Base-by-base conservation (phyloP, 306 rosid species). In the Dalbergia oliveri region DNA sequence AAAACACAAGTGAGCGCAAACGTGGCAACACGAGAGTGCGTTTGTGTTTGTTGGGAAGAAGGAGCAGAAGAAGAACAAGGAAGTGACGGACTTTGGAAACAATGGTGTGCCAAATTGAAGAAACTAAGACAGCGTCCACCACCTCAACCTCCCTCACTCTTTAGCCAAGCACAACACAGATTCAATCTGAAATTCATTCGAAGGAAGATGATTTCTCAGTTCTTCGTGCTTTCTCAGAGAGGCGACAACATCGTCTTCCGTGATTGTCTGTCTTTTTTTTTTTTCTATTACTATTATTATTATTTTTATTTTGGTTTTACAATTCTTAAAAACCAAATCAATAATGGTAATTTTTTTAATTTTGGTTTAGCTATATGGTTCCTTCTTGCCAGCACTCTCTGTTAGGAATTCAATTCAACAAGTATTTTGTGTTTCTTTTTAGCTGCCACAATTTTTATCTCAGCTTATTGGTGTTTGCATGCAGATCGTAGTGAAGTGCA, bases 201-300 rank as follows among this genome's bases (percentile, higher is more conserved):
- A 65, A 65, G 26, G 31, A 64, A 54, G 66, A 77, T 95, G 98
- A 95, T 95, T 39, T 95, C 97, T 18, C 99, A 93, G 91, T 93
- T 93, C 79, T 94, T 94, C 82, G 97, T 95, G 67, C 97, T 95
- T 14, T 95, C 98, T 2, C 99, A 87, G 87, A 88, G 97, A 86
- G 98, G 98, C 82, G 98, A 95, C 34, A 90, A 86, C 84, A 88
- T 95, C 89, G 97, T 95, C 85, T 93, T 91, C 84, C 98, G 97
- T 13, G 97, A 90, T 76, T 93, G 99, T 94, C 4, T 86, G 90
- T 67, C 58, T 53, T 7, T 53, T 5, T 18, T 53, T 3, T 18
- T 53, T 53, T 6, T n/a, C n/a, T 3, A 14, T 53, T 53, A 14
- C 19, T 7, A 0, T 11, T 47, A 7, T 41, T 41, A 6, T 37